Percentiles rank a stretch among this genome's conserved stretches.
phyloP scores from a whole-genome alignment of 2,329 filamentous ascomycete species.

The Rhynchosporium agropyri region DNA sequence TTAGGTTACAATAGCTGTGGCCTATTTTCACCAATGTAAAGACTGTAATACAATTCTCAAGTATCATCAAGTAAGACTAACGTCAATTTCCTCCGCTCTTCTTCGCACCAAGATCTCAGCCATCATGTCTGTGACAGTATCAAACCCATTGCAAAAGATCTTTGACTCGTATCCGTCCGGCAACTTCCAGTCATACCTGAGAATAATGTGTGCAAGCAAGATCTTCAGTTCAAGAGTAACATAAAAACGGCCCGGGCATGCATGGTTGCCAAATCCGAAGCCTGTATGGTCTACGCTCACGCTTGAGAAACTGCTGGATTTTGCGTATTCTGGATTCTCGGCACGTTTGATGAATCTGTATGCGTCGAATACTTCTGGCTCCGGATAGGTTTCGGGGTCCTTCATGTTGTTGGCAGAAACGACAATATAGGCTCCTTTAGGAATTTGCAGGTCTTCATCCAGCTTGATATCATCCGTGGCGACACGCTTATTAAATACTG shows the following conservation, averaged over 20 bases:
- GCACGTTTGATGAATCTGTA: conserved; percentile 33
- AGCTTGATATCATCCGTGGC: conserved; percentile 36
- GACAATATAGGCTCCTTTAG: conserved; percentile 24
- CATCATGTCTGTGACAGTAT: too few species aligned
- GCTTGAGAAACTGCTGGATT: conserved; percentile 44
- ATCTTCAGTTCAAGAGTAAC: conserved; percentile 47
- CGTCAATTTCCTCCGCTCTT: too few species aligned
- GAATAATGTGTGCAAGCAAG: conserved; percentile 40
- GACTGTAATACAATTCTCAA: too few species aligned
- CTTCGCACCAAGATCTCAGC: too few species aligned
- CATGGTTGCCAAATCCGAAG: conserved; percentile 48
- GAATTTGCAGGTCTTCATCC: conserved; percentile 41
- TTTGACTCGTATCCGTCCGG: conserved; percentile 54
- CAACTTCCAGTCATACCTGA: conserved; percentile 42
- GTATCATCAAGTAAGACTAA: too few species aligned
- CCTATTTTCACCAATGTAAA: too few species aligned
- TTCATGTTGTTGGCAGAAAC: conserved; percentile 28
- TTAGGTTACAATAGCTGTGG: too few species aligned
- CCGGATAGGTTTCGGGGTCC: conserved; percentile 29
- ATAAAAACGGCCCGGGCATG: conserved; percentile 49
- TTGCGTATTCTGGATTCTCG: conserved; percentile 29
- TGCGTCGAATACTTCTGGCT: conserved; percentile 27
- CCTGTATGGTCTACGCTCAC: conserved; percentile 40
- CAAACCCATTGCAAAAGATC: too few species aligned
- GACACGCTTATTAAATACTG: conserved; percentile 5